Evolutionary conservation across 495 filamentous ascomycete genomes (phyloP).

Genomic region (Neurospora sp.): DNA sequence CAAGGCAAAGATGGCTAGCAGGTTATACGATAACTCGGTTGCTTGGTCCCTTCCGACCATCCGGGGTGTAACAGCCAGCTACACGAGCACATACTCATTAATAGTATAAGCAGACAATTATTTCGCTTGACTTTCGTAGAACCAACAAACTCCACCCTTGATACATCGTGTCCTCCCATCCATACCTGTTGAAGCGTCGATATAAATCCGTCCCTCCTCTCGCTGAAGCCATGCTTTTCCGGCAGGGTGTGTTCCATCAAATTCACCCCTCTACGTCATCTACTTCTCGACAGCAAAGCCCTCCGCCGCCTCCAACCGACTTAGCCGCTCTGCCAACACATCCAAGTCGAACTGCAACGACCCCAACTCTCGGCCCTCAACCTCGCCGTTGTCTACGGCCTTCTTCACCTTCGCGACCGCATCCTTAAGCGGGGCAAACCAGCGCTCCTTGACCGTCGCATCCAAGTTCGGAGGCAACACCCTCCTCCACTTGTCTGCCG

Average conservation of each 20-base stretch:
- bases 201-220: background rate
- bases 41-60: background rate
- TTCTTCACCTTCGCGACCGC: constrained; percentile 32
- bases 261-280: background rate
- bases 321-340: constrained; percentile 28
- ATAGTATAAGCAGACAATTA: background rate
- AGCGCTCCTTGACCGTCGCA: constrained; percentile 39
- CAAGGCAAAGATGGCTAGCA: background rate
- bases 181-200: background rate
- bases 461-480: constrained; percentile 32
- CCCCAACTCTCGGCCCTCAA: constrained; percentile 10
- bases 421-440: constrained; percentile 40
- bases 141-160: background rate
- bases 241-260: background rate
- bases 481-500: constrained; percentile 24
- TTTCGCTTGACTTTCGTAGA: background rate
- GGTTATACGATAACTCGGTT: background rate
- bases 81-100: background rate
- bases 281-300: constrained; percentile 7
- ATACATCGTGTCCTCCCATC: background rate
- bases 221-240: background rate
- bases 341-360: constrained; percentile 21
- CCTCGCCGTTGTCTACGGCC: constrained; percentile 17
- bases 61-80: background rate
- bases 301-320: constrained; percentile 10